These are phyloP conservation scores for Neoascochyta sp. DNA, from an alignment of 2,329 filamentous ascomycete genomes.

Conservation along the genomic window DNA sequence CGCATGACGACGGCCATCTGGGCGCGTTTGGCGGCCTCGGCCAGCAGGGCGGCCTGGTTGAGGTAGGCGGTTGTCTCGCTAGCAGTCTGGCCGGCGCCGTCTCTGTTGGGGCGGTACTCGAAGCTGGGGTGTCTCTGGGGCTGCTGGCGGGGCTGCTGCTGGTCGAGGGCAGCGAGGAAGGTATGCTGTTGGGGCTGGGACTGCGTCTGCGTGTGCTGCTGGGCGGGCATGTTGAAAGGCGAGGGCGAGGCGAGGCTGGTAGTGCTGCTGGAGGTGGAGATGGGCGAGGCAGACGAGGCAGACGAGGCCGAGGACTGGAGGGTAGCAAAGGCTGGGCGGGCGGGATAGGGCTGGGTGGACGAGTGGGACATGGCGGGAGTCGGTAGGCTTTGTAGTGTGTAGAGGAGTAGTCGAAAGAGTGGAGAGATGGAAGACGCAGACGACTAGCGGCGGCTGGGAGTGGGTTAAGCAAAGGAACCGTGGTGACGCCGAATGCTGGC, in stretches of 20 bases:
- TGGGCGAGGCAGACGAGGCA: slow-evolving; percentile 28
- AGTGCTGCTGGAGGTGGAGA: slow-evolving; percentile 30
- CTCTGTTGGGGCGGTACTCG: slow-evolving; percentile 35
- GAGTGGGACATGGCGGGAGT: slow-evolving; percentile 19
- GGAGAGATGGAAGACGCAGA: slow-evolving; percentile 3
- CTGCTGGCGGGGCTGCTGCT: slow-evolving; percentile 28
- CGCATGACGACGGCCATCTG: slow-evolving; percentile 86
- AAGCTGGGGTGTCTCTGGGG: slow-evolving; percentile 28
- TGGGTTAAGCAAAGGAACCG: slow-evolving; percentile 3
- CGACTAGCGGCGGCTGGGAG: slow-evolving; percentile 7
- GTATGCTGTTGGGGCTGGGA: slow-evolving; percentile 27
- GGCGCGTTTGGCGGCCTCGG: slow-evolving; percentile 88
- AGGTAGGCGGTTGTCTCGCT: slow-evolving; percentile 61
- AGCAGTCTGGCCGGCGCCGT: slow-evolving; percentile 33
- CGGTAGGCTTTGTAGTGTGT: slow-evolving; percentile 1
- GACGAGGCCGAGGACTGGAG: slow-evolving; percentile 30
- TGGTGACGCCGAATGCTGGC: slow-evolving; percentile 8
- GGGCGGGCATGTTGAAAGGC: slow-evolving; percentile 26
- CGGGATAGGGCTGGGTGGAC: slow-evolving; percentile 15
- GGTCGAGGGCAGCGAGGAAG: no score
- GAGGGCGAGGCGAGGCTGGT: slow-evolving; percentile 36
- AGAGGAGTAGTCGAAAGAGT: slow-evolving; percentile 8
- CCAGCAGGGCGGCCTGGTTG: slow-evolving; percentile 78
- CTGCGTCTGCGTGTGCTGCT: slow-evolving; percentile 32
- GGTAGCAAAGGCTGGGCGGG: slow-evolving; percentile 36